Conservation (phyloP, 129 eudicot species). For the Smallanthus sonchifolius region DNA sequence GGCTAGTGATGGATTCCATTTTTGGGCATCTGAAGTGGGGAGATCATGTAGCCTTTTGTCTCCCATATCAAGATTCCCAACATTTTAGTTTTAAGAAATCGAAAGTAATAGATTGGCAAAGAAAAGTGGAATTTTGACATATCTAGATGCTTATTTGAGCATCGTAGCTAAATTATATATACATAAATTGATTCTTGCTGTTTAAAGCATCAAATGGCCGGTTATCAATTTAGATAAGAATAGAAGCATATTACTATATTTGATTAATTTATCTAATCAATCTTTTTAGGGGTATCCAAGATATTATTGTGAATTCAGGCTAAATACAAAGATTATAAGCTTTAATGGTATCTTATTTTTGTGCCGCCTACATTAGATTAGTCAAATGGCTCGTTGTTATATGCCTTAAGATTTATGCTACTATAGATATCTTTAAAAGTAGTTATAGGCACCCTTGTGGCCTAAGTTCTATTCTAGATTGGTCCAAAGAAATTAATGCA, state of each 20-base stretch:
- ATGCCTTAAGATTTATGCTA: slow-evolving; percentile 7
- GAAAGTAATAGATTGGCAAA: slow-evolving; percentile 18
- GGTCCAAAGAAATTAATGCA: slow-evolving; percentile 12
- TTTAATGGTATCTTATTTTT: slow-evolving; percentile 5
- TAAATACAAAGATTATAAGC: background rate
- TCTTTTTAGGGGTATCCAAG: slow-evolving; percentile 3
- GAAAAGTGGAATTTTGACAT: slow-evolving; percentile 24
- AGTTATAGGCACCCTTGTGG: slow-evolving; percentile 11
- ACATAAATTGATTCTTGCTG: slow-evolving; percentile 27
- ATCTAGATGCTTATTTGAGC: slow-evolving; percentile 32
- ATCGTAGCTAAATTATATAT: slow-evolving; percentile 29
- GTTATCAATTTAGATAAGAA: slow-evolving; percentile 22
- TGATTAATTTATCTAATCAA: slow-evolving; percentile 19
- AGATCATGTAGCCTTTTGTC: slow-evolving; percentile 27
- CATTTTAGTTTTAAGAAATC: slow-evolving; percentile 19
- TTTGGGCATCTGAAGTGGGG: slow-evolving; percentile 35
- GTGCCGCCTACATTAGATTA: slow-evolving; percentile 17
- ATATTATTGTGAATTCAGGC: slow-evolving; percentile 12
- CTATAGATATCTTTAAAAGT: background rate
- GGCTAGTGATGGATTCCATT: slow-evolving; percentile 23
- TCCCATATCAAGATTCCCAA: slow-evolving; percentile 28
- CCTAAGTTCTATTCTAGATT: slow-evolving; percentile 9
- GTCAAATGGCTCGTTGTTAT: slow-evolving; percentile 12
- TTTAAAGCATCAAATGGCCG: slow-evolving; percentile 24
- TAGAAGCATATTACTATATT: slow-evolving; percentile 14